Conservation (phyloP, 2,329 filamentous ascomycete species). For the Aspergillus sp. region DNA sequence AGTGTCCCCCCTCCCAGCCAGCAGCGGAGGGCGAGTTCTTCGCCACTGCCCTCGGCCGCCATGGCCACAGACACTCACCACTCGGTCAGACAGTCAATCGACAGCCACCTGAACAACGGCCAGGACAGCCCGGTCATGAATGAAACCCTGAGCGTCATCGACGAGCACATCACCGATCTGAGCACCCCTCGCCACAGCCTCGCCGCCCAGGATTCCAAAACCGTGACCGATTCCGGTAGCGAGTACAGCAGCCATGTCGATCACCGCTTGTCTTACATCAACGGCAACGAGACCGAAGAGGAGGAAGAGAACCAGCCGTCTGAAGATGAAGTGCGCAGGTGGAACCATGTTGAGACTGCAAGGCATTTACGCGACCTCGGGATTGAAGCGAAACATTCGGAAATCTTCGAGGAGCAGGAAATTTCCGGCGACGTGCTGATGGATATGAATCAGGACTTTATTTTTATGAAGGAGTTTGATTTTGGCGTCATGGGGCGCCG, state of each 20-base stretch:
- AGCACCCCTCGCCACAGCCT: slow-evolving; percentile 50
- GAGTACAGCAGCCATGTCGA: slow-evolving; percentile 76
- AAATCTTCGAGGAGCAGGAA: slow-evolving; percentile 91
- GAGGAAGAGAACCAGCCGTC: slow-evolving; percentile 68
- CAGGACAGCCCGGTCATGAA: slow-evolving; percentile 74
- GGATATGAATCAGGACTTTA: slow-evolving; percentile 87
- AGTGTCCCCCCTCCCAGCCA: slow-evolving; percentile 14
- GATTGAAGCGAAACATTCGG: slow-evolving; percentile 81
- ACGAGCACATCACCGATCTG: slow-evolving; percentile 92
- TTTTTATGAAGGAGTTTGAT: slow-evolving; percentile 93
- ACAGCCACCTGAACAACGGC: slow-evolving; percentile 41
- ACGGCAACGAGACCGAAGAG: slow-evolving; percentile 90
- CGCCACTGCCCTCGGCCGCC: slow-evolving; percentile 26
- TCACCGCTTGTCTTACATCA: slow-evolving; percentile 78
- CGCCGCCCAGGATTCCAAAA: slow-evolving; percentile 42
- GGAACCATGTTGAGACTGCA: slow-evolving; percentile 74
- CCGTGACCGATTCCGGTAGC: slow-evolving; percentile 68
- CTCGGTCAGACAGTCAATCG: slow-evolving; percentile 37
- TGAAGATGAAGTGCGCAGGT: slow-evolving; percentile 64
- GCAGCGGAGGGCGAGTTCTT: slow-evolving; percentile 25
- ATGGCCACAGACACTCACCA: slow-evolving; percentile 33
- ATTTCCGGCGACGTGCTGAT: slow-evolving; percentile 88
- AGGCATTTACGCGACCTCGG: slow-evolving; percentile 79
- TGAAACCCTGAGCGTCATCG: slow-evolving; percentile 89
- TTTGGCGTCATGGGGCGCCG: slow-evolving; percentile 81